phyloP scores from a whole-genome alignment of 305 asterid genomes.

The Fraxinus greggii region DNA sequence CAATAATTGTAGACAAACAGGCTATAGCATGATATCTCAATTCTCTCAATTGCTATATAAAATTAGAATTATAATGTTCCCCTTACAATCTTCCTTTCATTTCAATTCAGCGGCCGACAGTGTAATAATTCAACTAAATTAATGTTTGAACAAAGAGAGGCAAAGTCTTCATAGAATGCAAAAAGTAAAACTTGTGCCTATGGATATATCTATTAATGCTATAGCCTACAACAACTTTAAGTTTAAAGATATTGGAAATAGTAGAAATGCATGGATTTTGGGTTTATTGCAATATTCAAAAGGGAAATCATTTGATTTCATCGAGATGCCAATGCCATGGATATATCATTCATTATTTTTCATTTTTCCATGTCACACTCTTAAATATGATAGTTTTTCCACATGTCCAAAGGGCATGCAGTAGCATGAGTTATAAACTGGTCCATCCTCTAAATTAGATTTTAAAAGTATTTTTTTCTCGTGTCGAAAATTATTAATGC shows the following conservation, averaged over 20 bases:
- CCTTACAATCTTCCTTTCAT: neutral
- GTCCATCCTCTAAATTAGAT: neutral
- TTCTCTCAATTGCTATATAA: neutral
- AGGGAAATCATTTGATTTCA: conserved; percentile 10
- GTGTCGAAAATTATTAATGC: neutral
- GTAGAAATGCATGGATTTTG: conserved; percentile 10
- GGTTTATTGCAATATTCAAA: conserved; percentile 5
- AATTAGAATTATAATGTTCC: conserved; percentile 19
- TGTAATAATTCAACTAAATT: conserved; percentile 23
- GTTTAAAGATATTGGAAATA: conserved; percentile 9
- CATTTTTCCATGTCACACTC: neutral
- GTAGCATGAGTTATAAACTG: neutral
- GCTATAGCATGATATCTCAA: neutral
- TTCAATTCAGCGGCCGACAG: conserved; percentile 26
- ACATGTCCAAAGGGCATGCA: conserved; percentile 1
- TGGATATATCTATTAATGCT: neutral
- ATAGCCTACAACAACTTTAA: conserved; percentile 1
- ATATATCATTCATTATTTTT: neutral
- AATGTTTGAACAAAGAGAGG: conserved; percentile 17
- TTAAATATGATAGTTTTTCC: neutral
- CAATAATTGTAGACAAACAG: neutral
- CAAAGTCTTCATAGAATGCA: conserved; percentile 4
- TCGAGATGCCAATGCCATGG: conserved; percentile 8
- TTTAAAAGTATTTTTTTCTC: neutral
- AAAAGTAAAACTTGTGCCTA: conserved; percentile 6